Conservation (phyloP, 768 basidiomycete species). For the Pleurotus tuber-regium region DNA sequence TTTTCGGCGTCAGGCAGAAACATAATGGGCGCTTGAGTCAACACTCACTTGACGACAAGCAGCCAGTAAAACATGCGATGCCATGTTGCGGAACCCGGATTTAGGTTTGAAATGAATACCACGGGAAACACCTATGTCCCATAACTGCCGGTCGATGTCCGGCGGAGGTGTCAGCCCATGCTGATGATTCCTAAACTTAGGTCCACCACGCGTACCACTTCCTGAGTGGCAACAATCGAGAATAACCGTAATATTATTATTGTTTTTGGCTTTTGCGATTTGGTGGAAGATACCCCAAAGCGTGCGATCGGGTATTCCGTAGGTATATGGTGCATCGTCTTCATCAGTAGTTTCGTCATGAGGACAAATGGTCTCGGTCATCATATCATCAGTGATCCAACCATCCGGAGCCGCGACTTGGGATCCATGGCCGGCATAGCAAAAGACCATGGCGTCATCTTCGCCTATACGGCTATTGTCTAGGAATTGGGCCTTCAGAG, state of each 20-base stretch:
- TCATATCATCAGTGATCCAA: slow-evolving; percentile 1
- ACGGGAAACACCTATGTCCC: background rate
- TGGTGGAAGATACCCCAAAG: background rate
- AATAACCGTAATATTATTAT: slow-evolving; percentile 11
- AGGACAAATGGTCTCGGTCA: slow-evolving; percentile 13
- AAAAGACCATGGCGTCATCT: slow-evolving; percentile 11
- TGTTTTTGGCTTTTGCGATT: slow-evolving; percentile 1
- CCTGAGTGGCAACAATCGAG: slow-evolving; percentile 11
- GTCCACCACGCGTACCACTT: background rate
- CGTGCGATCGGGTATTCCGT: slow-evolving; percentile 9
- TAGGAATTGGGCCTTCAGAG: slow-evolving; percentile 9
- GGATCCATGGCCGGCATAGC: slow-evolving; percentile 14
- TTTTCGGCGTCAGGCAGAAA: no score
- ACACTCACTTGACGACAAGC: slow-evolving; percentile 9
- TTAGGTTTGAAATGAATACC: background rate
- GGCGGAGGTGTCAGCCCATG: background rate
- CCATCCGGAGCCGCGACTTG: slow-evolving; percentile 8
- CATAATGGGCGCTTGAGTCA: no score
- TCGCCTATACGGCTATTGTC: slow-evolving; percentile 4
- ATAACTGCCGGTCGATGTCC: background rate
- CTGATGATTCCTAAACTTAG: background rate
- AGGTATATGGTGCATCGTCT: background rate
- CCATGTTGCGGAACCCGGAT: background rate
- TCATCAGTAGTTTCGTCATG: slow-evolving; percentile 7
- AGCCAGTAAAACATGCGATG: slow-evolving; percentile 9